Base-by-base conservation (phyloP, 2,329 filamentous ascomycete species). In the Ophiosphaerella narmari region DNA sequence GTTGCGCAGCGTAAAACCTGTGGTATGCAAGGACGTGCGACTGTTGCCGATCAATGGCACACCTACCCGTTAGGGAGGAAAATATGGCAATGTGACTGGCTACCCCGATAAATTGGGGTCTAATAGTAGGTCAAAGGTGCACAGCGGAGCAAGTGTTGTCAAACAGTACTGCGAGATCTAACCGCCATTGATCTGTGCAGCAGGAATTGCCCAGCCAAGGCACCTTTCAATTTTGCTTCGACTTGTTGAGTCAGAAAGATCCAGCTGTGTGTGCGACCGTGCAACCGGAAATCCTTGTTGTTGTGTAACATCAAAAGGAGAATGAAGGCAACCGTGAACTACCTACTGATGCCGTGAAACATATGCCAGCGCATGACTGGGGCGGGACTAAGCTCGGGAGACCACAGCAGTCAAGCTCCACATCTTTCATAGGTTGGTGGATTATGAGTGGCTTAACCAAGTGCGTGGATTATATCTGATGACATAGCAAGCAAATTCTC, bases 341-440 rank as follows among this genome's bases (percentile, higher is more conserved):
- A 46, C 39, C 38, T 35, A 46, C 39, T 46, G 31, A 38, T 23
- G 45, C 46, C 7, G 65, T 68, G 63, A 44, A 58, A 68, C 63
- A 58, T 46, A 41, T 64, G 60, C 59, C 62, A 65, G 46, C 60
- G 48, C 59, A 65, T 39, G 13, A 5, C 16, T 32, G 38, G 24
- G 14, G 31, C 29, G 14, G 33, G 32, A 33, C 31, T 40, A 33
- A 13, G 14, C 35, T 18, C 33, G 35, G 43, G 34, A 39, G 34
- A 39, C 39, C n/a, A 29, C 37, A 46, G 40, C 36, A 45, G 26
- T 24, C 26, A 35, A 51, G 45, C 38, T 44, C 50, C 40, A 43
- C 29, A 43, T 31, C 39, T 26, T 24, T 52, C 54, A 55, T 36
- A 51, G 42, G 48, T 50, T 41, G 38, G 39, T 50, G 36, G 32